phyloP scores from a whole-genome alignment of 78 protist genomes.

The Fonticula alba region DNA sequence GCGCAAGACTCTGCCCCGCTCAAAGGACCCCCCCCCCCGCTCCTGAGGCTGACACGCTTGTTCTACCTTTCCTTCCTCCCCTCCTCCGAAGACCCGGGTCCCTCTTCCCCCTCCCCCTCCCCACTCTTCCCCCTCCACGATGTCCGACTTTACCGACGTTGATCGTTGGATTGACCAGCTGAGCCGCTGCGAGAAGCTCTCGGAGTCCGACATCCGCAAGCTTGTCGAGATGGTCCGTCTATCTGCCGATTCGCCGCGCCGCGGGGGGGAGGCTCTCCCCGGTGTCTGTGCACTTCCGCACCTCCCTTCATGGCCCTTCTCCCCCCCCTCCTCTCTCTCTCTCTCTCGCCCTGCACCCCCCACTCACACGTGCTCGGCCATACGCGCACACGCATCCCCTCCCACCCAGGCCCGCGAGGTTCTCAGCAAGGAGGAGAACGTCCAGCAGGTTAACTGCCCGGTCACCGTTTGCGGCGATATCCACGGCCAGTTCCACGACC shows the following conservation, averaged over 20 bases:
- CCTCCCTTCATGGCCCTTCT: neutral
- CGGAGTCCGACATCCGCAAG: slow-evolving; percentile 57
- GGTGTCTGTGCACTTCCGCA: neutral
- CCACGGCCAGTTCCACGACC: slow-evolving; percentile 94
- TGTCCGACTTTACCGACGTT: neutral
- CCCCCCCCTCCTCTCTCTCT: neutral
- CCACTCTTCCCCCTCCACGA: neutral
- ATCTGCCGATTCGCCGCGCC: neutral
- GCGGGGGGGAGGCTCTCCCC: neutral
- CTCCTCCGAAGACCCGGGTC: no score
- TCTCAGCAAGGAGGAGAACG: slow-evolving; percentile 81
- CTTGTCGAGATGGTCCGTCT: slow-evolving; percentile 32
- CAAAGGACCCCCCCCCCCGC: no score
- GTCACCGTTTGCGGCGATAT: slow-evolving; percentile 96
- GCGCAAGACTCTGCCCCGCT: no score
- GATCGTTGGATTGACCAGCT: slow-evolving; percentile 50
- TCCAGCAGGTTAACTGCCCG: slow-evolving; percentile 78
- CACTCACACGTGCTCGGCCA: neutral
- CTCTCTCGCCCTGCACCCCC: no score
- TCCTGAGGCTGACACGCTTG: no score
- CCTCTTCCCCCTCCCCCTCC: no score
- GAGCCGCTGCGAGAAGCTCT: slow-evolving; percentile 44
- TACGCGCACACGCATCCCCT: neutral
- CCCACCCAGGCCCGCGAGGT: slow-evolving; percentile 56
- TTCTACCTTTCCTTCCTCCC: no score